Evolutionary conservation across 768 basidiomycete species (phyloP), one percentile per base, ranked within the genome.

Genomic region (Pleurotus djamor): DNA sequence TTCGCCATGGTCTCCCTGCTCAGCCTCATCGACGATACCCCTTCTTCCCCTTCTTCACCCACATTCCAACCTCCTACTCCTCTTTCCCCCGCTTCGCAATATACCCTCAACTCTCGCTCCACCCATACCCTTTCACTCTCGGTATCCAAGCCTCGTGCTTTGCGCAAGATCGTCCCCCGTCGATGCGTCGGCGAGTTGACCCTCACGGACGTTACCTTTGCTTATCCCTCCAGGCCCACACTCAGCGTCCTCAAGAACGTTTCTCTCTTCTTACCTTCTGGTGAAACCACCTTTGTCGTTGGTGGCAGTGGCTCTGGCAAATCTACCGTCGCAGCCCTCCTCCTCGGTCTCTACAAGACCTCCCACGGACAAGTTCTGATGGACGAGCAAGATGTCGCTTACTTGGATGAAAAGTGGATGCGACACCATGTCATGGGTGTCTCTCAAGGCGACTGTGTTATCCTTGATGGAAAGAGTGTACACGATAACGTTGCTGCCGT

Each of bases 271-370:
- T 76, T 98, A 64, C 75, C 77, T 1, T 84, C 91, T 2, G 84
- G 87, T 63, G 92, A 96, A 67, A 89, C 85, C 32, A 93, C 97
- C 2, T 96, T 94, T 57, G 83, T 98, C 64, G 94, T 98, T 16
- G 96, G 96, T 8, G 74, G 89, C 0, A 96, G 94, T 4, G 96
- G 96, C 7, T 92, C 86, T 2, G 95, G 96, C 38, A 98, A 98
- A 76, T 94, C 92, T 21, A 98, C 94, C 2, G 81, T 96, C 62
- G 90, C 91, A 0, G 81, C 90, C 1, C 80, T 98, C 2, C 76
- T 98, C 1, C 87, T 95, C 17, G 79, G 89, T 4, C 78, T 96
- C 71, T 98, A 98, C 74, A 71, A 78, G 4, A 83, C 89, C 1
- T 76, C 78, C 16, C 61, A 67, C n/a, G 94, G 92, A 1, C 77